Evolutionary conservation across 164 flowering plant species (phyloP), one percentile per base, ranked within the genome.

Genomic region (Vitis vinifera): DNA sequence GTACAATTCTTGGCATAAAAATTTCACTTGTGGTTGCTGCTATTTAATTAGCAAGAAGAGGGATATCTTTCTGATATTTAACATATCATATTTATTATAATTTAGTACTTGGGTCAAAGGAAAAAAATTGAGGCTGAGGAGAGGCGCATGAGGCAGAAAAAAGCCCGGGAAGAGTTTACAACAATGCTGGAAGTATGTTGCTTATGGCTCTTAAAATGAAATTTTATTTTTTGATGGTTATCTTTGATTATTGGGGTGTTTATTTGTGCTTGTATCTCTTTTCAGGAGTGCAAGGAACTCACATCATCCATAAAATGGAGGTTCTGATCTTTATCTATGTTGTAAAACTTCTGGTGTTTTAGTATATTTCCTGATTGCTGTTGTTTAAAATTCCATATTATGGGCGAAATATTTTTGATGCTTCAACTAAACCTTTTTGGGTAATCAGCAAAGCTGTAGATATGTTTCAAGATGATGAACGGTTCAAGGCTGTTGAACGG

Each of bases 401-500:
- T 29, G 51, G 50, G 70, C 30, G 0, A 44, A 15, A 49, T 15
- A 11, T 56, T 27, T 47, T 51, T 2, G 27, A 59, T 49, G 16
- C 68, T 61, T 55, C 59, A 63, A 67, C 13, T 62, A 27, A 16
- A 7, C 9, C 8, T 62, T 71, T 71, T 75, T 48, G 27, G 16
- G 19, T 47, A 7, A 52, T 65, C 89, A 94, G 98, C 78, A 93
- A 94, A 84, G 97, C 93, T 76, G 66, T 85, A 31, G 72, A 75
- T 71, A 77, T 93, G 82, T 93, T 96, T 78, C 97, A 94, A 79
- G 84, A 88, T 73, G 98, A 93, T 88, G 98, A 92, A 68, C 89
- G 99, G 37, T 96, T 92, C 71, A 89, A 80, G 73, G 97, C 97
- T 76, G 89, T 93, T 73, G 97, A 93, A 74, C 85, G 94, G 63